Evolutionary conservation across 1,284 basidiomycete genomes (phyloP).

Genomic region (Malassezia equina): DNA sequence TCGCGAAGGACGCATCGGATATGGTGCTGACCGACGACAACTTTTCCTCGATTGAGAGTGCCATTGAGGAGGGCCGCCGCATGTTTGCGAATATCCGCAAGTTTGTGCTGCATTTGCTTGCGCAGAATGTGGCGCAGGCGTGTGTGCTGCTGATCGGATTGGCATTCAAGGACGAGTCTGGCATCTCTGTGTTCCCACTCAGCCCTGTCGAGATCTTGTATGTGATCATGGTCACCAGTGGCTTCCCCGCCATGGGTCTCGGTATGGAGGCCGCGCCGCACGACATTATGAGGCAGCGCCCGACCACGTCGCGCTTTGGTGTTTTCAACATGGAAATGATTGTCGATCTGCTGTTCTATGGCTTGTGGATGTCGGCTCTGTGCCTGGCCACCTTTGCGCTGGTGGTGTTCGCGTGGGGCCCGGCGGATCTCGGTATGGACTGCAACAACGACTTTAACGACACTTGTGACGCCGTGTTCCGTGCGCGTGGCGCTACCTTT

Average conservation of each 20-base stretch:
- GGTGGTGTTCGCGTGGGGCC: slow-evolving; percentile 33
- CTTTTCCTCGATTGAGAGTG: slow-evolving; percentile 61
- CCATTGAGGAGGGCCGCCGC: slow-evolving; percentile 59
- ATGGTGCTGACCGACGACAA: slow-evolving; percentile 64
- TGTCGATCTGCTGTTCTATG: slow-evolving; percentile 58
- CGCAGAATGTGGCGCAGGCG: slow-evolving; percentile 45
- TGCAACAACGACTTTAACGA: slow-evolving; percentile 42
- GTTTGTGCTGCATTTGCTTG: slow-evolving; percentile 49
- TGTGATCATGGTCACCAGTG: slow-evolving; percentile 47
- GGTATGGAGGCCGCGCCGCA: slow-evolving; percentile 55
- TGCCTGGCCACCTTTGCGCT: slow-evolving; percentile 49
- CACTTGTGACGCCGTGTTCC: slow-evolving; percentile 44
- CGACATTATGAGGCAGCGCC: slow-evolving; percentile 57
- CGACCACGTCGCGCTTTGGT: slow-evolving; percentile 39
- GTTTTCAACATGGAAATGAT: slow-evolving; percentile 46
- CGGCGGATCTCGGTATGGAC: slow-evolving; percentile 31
- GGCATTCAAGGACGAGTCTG: slow-evolving; percentile 56
- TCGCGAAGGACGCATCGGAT: slow-evolving; percentile 54
- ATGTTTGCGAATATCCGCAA: slow-evolving; percentile 50
- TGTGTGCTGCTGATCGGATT: slow-evolving; percentile 55
- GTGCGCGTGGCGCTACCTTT: slow-evolving; percentile 47
- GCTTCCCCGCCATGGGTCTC: slow-evolving; percentile 49
- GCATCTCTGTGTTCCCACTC: slow-evolving; percentile 59
- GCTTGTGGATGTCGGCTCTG: slow-evolving; percentile 57
- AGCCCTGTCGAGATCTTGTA: slow-evolving; percentile 60